Base-by-base conservation (phyloP, 2,329 filamentous ascomycete genomes). In the Falciphora oryzae region DNA sequence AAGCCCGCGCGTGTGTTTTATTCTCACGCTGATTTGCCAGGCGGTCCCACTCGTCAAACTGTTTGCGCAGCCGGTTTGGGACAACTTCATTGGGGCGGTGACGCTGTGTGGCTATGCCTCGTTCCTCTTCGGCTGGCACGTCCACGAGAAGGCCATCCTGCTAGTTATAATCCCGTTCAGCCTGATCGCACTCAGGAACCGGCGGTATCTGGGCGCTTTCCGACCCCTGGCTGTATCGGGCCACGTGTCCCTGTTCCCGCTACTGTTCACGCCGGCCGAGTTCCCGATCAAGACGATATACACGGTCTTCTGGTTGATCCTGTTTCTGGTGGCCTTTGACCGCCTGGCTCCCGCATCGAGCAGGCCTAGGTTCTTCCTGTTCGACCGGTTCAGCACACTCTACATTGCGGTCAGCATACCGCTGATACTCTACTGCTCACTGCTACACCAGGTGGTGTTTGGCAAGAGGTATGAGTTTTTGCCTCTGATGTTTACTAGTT, bases 41-140 rank as follows among this genome's bases (percentile, higher is more conserved):
- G 78, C 85, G 38, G 86, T 93, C 65, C 89, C 92, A 6, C 83
- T 99, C 10, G 74, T 92, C 68, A 96, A 93, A 76, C 86, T 98
- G 56, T 96, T 97, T 78, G 73, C 86, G 59, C 82, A 84, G 62
- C 92, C 93, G 2, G 92, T 86, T 0, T 97, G 92, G 91, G 90
- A 96, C 67, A 90, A 85, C 65, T 98, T 99, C 73, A 85, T 98
- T 57, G 92, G 92, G 4, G 89, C 92, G 0, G 85, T 97, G 59
- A 97, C 94, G 0, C 86, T 98, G 22, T 98, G 95, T 73, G 95
- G 92, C 65, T 99, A 97, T 73, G 91, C 94, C 0, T 97, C 94
- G 0, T 99, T 99, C 78, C 83, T 99, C 13, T 98, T 98, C 71
- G 94, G 95, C 65, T 99, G 94, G 93, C 95, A 99, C 73, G 95